Base-by-base conservation (phyloP, 768 basidiomycete genomes). In the Clathrus columnatus region DNA sequence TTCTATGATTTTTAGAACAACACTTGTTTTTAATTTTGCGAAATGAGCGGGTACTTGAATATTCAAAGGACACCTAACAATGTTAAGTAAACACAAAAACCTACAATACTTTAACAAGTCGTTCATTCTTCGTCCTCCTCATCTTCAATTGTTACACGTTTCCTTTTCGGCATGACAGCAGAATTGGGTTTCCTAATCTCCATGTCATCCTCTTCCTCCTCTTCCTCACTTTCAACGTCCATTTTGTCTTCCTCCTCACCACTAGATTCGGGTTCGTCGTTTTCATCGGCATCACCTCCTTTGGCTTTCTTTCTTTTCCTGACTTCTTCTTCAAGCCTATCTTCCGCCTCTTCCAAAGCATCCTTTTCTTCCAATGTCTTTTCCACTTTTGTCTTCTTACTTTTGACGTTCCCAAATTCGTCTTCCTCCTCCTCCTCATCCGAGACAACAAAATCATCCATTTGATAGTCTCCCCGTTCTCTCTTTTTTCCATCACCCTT, bases 401-500 rank as follows among this genome's bases (percentile, higher is more conserved):
- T 69, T 56, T 70, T 75, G 57, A 67, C 70, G 54, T 67, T 72
- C 54, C 64, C 74, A 46, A 62, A 62, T 8, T 62, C 68, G 17
- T 63, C 67, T 2, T 85, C 86, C 24, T 86, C 85, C 42, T 89
- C 87, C 17, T 82, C 83, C 20, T 78, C 75, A 61, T 90, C 88
- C 14, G 84, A 82, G 10, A 91, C 90, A 26, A 92, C 73, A 62
- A 92, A 92, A 62, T 89, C 89, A 64, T 92, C 89, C 56, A 84
- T 81, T 65, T 88, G 85, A 61, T 91, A 91, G 43, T 89, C 85
- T 20, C 80, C 81, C 4, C 75, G 73, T 43, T 80, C 75, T 51
- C 76, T 78, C 53, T 77, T 77, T 11, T 74, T 73, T 18, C 59
- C 61, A n/a, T 72, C 69, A 48, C 64, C 61, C 49, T 63, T 58